Percentiles rank a stretch among this genome's conserved stretches.
Conservation (phyloP, 2,329 filamentous ascomycete species). For the Geosmithia putterillii region DNA sequence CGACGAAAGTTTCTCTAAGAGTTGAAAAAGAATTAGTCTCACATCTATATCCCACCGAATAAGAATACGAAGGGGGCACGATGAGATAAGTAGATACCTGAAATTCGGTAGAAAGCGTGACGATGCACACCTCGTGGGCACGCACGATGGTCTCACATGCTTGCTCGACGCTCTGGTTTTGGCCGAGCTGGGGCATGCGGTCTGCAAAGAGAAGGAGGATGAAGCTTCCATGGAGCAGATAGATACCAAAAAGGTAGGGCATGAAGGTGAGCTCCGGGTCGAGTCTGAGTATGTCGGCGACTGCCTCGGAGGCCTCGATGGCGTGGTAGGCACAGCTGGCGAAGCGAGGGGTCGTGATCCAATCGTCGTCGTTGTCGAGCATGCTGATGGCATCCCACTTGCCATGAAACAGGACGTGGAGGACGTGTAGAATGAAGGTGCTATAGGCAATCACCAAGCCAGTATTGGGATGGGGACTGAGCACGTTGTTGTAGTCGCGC, state of each 20-base stretch:
- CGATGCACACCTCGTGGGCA: slow-evolving; percentile 36
- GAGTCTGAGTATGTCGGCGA: slow-evolving; percentile 30
- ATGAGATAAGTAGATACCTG: slow-evolving; percentile 24
- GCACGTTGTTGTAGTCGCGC: neutral
- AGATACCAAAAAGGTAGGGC: slow-evolving; percentile 40
- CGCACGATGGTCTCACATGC: slow-evolving; percentile 36
- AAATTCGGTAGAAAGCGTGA: slow-evolving; percentile 35
- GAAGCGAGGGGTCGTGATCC: slow-evolving; percentile 32
- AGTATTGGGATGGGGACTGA: slow-evolving; percentile 15
- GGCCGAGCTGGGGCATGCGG: slow-evolving; percentile 31
- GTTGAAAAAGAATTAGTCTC: neutral
- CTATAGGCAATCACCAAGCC: slow-evolving; percentile 32
- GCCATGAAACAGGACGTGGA: slow-evolving; percentile 33
- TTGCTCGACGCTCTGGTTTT: slow-evolving; percentile 29
- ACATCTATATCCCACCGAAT: too few species aligned
- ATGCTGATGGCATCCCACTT: slow-evolving; percentile 37
- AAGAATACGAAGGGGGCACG: too few species aligned
- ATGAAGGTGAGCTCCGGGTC: slow-evolving; percentile 38
- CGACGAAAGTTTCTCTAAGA: slow-evolving; percentile 39
- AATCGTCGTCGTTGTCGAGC: slow-evolving; percentile 34
- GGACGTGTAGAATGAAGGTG: slow-evolving; percentile 32
- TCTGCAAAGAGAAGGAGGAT: slow-evolving; percentile 35
- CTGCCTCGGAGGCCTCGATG: slow-evolving; percentile 30
- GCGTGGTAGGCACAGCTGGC: slow-evolving; percentile 31
- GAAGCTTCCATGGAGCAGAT: slow-evolving; percentile 37